Evolutionary conservation across 306 rosid genomes (phyloP).

Genomic region (Myrica gale): DNA sequence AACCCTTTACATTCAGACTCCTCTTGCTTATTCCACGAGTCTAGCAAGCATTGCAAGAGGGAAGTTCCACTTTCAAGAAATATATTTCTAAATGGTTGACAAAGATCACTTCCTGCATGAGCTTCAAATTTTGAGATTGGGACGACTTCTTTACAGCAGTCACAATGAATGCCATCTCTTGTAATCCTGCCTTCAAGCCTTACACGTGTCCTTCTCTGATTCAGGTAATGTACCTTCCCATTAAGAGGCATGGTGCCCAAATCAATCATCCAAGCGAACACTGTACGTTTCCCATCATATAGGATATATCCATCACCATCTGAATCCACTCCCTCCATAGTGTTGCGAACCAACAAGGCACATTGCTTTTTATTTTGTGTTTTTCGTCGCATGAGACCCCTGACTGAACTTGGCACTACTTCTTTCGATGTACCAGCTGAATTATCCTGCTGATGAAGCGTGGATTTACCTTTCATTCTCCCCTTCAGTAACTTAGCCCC

Average conservation of each 20-base stretch:
- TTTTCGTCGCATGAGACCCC: conserved; percentile 49
- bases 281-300: conserved; percentile 77
- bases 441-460: conserved; percentile 28
- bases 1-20: conserved; percentile 54
- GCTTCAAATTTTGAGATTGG: conserved; percentile 60
- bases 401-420: conserved; percentile 29
- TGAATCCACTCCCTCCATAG: conserved; percentile 59
- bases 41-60: conserved; percentile 80
- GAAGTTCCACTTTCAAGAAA: conserved; percentile 57
- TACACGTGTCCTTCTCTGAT: conserved; percentile 35
- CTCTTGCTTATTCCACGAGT: conserved; percentile 83
- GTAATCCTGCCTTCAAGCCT: conserved; percentile 61
- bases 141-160: conserved; percentile 63
- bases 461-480: conserved; percentile 44
- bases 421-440: conserved; percentile 27
- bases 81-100: conserved; percentile 61
- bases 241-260: conserved; percentile 60
- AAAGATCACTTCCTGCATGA: conserved; percentile 63
- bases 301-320: conserved; percentile 66
- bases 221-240: conserved; percentile 63
- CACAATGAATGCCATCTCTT: conserved; percentile 77
- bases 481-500: conserved; percentile 39
- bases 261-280: conserved; percentile 90
- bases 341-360: conserved; percentile 66
- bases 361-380: conserved; percentile 51